Evolutionary conservation across 164 flowering plant species (phyloP).

Genomic region (Aristolochia californica): DNA sequence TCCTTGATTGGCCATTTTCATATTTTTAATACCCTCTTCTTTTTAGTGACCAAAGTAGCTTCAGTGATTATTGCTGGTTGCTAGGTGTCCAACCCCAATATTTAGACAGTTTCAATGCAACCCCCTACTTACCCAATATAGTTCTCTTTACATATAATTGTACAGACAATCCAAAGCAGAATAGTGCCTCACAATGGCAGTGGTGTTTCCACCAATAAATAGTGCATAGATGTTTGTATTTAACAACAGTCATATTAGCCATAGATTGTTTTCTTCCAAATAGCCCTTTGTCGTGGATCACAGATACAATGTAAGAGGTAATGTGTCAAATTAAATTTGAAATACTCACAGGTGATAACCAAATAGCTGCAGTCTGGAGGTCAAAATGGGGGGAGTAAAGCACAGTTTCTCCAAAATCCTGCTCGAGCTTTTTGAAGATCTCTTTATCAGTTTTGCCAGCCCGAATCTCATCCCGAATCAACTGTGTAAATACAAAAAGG

Average conservation of each 20-base stretch:
- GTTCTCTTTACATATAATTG: too few relatives aligned
- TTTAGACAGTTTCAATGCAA: too few relatives aligned
- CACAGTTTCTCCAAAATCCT: slow-evolving; percentile 87
- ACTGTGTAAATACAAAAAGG: slow-evolving; percentile 21
- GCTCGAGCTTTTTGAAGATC: slow-evolving; percentile 74
- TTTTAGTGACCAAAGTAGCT: too few relatives aligned
- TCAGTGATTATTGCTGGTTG: too few relatives aligned
- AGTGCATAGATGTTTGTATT: too few relatives aligned
- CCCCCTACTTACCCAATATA: too few relatives aligned
- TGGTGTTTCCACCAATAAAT: too few relatives aligned
- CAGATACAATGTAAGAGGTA: background rate
- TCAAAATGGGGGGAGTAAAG: slow-evolving; percentile 87
- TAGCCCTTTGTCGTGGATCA: background rate
- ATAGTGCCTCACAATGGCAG: too few relatives aligned
- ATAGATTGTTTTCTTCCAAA: background rate
- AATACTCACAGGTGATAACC: slow-evolving; percentile 83
- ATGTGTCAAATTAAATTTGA: background rate
- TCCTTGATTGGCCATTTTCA: background rate
- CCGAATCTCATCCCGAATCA: slow-evolving; percentile 82
- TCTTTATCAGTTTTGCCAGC: slow-evolving; percentile 86
- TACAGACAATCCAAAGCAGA: too few relatives aligned
- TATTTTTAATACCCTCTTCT: too few relatives aligned
- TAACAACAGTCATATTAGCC: too few relatives aligned
- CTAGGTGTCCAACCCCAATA: too few relatives aligned
- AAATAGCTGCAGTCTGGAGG: slow-evolving; percentile 83